Evolutionary conservation across 805 yeast species (phyloP).

Genomic region (Scheffersomyces lignosus): DNA sequence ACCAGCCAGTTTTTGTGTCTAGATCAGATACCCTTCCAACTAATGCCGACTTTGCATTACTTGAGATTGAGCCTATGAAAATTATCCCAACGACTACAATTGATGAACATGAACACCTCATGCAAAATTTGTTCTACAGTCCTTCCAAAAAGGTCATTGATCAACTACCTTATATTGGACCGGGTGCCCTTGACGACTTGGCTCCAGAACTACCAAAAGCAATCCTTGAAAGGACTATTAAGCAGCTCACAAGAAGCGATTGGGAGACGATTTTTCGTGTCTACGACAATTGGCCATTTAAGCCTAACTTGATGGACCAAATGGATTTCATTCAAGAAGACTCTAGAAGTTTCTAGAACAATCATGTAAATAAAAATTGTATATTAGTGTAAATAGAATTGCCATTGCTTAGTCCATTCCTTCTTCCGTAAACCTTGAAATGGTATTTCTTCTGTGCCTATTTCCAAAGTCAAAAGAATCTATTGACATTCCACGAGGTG

Average conservation of each 20-base stretch:
- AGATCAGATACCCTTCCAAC: constrained; percentile 26
- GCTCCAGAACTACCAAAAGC: constrained; percentile 23
- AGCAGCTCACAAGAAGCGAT: constrained; percentile 56
- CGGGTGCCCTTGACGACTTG: constrained; percentile 71
- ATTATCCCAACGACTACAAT: constrained; percentile 37
- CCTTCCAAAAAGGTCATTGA: constrained; percentile 46
- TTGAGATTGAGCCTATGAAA: constrained; percentile 52
- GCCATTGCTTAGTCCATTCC: too few species aligned
- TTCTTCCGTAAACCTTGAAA: neutral
- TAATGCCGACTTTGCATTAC: constrained; percentile 46
- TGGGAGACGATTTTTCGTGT: constrained; percentile 48
- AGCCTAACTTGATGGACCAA: constrained; percentile 48
- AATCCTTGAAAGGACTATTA: constrained; percentile 45
- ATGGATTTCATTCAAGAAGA: constrained; percentile 13
- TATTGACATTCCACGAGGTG: neutral
- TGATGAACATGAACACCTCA: constrained; percentile 66
- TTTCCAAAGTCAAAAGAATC: neutral
- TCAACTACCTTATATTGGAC: constrained; percentile 61
- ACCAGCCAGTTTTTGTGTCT: constrained; percentile 36
- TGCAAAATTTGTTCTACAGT: constrained; percentile 27
- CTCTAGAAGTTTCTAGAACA: constrained; percentile 3
- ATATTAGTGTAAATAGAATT: too few species aligned
- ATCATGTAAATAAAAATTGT: neutral
- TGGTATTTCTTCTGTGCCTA: neutral
- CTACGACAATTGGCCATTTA: constrained; percentile 83